A percentile compares a stretch with the other conserved stretches of the same genome.
Conservation (phyloP, 495 filamentous ascomycete species). For the Bathelium albidoporum region DNA sequence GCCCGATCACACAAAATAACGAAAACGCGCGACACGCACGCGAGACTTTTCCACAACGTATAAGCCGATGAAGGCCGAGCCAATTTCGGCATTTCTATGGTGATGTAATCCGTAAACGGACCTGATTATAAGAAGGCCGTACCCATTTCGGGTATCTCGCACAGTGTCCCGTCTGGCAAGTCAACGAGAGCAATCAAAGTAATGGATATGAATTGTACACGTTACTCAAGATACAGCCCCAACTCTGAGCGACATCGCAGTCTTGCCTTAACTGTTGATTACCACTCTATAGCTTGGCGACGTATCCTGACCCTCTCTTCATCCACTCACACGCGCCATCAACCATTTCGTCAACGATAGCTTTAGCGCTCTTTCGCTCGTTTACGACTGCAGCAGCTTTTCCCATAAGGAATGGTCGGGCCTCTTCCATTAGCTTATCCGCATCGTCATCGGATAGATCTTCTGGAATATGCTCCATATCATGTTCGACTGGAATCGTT, state of each 20-base stretch:
- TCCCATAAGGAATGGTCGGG: conserved; percentile 89
- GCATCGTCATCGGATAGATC: conserved; percentile 32
- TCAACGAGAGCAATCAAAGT: neutral
- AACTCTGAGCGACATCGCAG: neutral
- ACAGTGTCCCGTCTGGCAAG: neutral
- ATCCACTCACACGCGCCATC: conserved; percentile 64
- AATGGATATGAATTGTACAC: neutral
- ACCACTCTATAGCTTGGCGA: conserved; percentile 11
- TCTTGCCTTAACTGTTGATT: neutral
- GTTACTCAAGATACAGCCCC: neutral
- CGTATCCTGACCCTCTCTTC: conserved; percentile 44
- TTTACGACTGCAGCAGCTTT: conserved; percentile 90
- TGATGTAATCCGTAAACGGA: neutral
- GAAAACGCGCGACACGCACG: neutral
- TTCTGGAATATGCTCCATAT: conserved; percentile 67
- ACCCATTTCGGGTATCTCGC: neutral
- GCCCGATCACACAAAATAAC: neutral
- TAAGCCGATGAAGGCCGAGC: too few species aligned
- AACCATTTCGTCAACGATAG: conserved; percentile 89
- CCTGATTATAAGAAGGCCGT: neutral
- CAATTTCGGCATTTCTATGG: neutral
- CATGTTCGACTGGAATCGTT: conserved; percentile 49
- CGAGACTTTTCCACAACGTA: neutral
- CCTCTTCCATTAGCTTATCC: conserved; percentile 79
- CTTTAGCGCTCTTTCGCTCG: conserved; percentile 87